phyloP scores from a whole-genome alignment of 768 basidiomycete genomes.

The Gloeostereum incarnatum region DNA sequence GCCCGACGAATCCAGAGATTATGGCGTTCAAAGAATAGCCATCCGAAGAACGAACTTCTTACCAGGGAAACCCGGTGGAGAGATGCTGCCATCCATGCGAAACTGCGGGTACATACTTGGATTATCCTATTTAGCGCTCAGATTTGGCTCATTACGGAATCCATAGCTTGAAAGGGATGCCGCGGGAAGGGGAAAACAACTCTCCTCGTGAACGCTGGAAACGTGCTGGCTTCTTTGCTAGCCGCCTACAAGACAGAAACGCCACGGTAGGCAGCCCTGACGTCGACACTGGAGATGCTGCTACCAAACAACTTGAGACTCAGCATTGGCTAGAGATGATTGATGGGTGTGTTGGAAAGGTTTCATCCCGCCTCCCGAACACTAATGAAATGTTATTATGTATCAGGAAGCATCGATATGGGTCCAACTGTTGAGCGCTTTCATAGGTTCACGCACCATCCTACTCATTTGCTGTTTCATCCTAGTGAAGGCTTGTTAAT shows the following conservation, averaged over 20 bases:
- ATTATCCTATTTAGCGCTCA: neutral
- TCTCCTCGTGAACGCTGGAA: constrained; percentile 36
- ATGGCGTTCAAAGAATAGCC: too few relatives aligned
- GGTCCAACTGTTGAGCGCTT: constrained; percentile 42
- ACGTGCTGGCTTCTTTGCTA: constrained; percentile 31
- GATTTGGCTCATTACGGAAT: neutral
- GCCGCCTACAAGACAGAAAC: constrained; percentile 18
- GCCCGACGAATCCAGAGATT: too few relatives aligned
- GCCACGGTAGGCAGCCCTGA: constrained; percentile 16
- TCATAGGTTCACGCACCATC: neutral
- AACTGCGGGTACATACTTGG: constrained; percentile 21
- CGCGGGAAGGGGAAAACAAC: constrained; percentile 36
- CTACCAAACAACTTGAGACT: constrained; percentile 40
- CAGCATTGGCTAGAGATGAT: constrained; percentile 61
- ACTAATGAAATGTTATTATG: neutral
- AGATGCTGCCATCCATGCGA: constrained; percentile 27
- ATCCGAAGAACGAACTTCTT: constrained; percentile 17
- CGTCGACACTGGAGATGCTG: constrained; percentile 19
- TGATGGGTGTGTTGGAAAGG: constrained; percentile 41
- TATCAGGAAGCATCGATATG: constrained; percentile 50
- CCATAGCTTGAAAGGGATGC: constrained; percentile 28
- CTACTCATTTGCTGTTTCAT: neutral
- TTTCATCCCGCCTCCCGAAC: neutral
- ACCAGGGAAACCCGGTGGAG: constrained; percentile 22
- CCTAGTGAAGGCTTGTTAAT: constrained; percentile 31